Percentiles rank a stretch among this genome's conserved stretches.
These are phyloP conservation scores for Microcyclosporella mali DNA, from an alignment of 2,329 filamentous ascomycete species.

Conservation along the genomic window DNA sequence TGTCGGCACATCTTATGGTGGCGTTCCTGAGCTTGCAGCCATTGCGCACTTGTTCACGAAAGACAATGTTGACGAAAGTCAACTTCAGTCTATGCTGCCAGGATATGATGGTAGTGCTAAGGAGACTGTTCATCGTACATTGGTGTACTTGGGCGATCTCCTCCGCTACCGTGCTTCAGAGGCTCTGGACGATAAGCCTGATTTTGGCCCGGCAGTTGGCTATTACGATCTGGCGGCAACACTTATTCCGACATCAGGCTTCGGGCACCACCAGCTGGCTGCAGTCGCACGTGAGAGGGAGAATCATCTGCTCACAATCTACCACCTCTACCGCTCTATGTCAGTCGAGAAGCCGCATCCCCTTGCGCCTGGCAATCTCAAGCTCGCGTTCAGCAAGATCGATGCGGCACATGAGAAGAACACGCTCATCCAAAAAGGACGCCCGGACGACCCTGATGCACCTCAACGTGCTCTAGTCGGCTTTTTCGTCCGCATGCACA, in stretches of 20 bases:
- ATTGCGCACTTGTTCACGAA: slow-evolving; percentile 40
- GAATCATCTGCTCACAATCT: slow-evolving; percentile 77
- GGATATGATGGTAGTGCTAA: slow-evolving; percentile 56
- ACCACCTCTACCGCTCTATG: slow-evolving; percentile 81
- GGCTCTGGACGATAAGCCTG: slow-evolving; percentile 63
- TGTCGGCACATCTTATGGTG: slow-evolving; percentile 56
- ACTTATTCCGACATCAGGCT: slow-evolving; percentile 70
- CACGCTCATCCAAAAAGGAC: slow-evolving; percentile 42
- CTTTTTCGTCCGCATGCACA: slow-evolving; percentile 84
- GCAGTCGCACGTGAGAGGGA: slow-evolving; percentile 73
- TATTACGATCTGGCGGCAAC: slow-evolving; percentile 80
- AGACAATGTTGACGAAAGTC: slow-evolving; percentile 24
- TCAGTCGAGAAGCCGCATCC: slow-evolving; percentile 68
- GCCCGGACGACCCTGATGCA: slow-evolving; percentile 42
- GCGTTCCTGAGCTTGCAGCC: slow-evolving; percentile 52
- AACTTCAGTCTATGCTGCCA: slow-evolving; percentile 5
- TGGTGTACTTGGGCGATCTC: slow-evolving; percentile 84
- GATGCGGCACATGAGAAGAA: slow-evolving; percentile 51
- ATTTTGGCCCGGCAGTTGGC: slow-evolving; percentile 71
- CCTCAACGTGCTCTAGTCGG: slow-evolving; percentile 60
- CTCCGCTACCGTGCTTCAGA: slow-evolving; percentile 76
- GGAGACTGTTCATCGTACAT: slow-evolving; percentile 69
- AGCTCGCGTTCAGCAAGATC: slow-evolving; percentile 68
- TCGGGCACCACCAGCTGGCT: slow-evolving; percentile 83
- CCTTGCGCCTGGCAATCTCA: slow-evolving; percentile 68